Evolutionary conservation across 2,329 filamentous ascomycete genomes (phyloP), one percentile per base, ranked within the genome.

Genomic region (Ceratocystis papillata): DNA sequence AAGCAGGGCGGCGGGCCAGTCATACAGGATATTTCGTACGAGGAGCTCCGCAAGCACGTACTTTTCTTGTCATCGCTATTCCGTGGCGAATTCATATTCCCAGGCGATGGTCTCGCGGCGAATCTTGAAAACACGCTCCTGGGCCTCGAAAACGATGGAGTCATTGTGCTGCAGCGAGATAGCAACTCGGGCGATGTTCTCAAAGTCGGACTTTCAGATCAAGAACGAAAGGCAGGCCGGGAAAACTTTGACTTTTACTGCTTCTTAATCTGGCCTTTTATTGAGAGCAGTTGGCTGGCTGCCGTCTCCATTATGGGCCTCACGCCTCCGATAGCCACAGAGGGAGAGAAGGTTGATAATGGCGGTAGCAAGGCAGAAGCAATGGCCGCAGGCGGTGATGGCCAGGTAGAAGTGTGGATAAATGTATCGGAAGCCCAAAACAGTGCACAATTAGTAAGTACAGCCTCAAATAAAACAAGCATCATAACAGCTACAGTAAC

Each of bases 211-310:
- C 79, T 99, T 6, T 87, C 88, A 20, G 83, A 88, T 5, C 77
- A 82, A 2, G 94, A 99, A 75, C 82, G 92, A 20, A 80, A 82
- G 37, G 85, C 83, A 5, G 94, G 94, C 1, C 81, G 93, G 46
- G 94, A 99, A 75, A 97, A 96, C 72, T 99, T 89, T 72, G 94
- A 99, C 73, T 99, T 99, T 76, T 97, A 97, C 77, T 97, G 93
- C 77, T 99, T 97, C 80, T 78, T 99, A 22, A 90, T 99, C 69
- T 99, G 94, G 94, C 94, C 94, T 0, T 99, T 99, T 71, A 92
- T 97, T 70, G 94, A 99, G 75, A 88, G 92, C 0, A 87, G 84
- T 64, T 99, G 94, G 94, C 82, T 99, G 1, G 92, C 90, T 10
- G 88, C 91, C 0, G 87, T 97, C 0, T 90, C 89, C 0, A 79